These are phyloP conservation scores for Picochlorum sp. DNA, from an alignment of 139 green algal genomes.

Conservation along the genomic window DNA sequence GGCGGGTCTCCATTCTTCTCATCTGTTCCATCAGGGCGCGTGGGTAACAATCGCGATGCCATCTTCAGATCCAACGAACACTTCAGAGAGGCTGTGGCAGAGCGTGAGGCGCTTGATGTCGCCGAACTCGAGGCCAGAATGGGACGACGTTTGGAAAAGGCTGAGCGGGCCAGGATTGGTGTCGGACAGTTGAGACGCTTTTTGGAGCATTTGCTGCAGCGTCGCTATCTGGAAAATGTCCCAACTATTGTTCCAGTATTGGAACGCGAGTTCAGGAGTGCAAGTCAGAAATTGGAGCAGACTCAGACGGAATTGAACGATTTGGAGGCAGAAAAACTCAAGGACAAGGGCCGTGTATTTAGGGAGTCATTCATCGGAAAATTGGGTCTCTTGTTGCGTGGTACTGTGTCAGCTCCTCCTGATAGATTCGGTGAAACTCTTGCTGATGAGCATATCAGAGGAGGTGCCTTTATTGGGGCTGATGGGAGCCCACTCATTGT, in stretches of 20 bases:
- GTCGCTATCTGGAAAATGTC: slow-evolving; percentile 85
- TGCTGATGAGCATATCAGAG: slow-evolving; percentile 81
- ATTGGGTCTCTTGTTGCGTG: slow-evolving; percentile 68
- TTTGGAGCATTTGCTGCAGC: slow-evolving; percentile 85
- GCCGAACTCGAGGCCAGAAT: slow-evolving; percentile 60
- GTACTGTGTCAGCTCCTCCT: slow-evolving; percentile 65
- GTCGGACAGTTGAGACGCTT: slow-evolving; percentile 78
- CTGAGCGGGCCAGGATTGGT: slow-evolving; percentile 70
- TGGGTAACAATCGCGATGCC: slow-evolving; percentile 65
- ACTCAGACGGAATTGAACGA: slow-evolving; percentile 53
- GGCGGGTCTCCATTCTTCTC: slow-evolving; percentile 90
- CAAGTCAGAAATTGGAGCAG: slow-evolving; percentile 37
- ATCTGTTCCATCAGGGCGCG: slow-evolving; percentile 82
- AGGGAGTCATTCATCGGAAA: slow-evolving; percentile 75
- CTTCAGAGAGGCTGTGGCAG: slow-evolving; percentile 72
- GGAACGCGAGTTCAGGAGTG: slow-evolving; percentile 73
- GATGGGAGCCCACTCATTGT: slow-evolving; percentile 47
- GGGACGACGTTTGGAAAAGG: slow-evolving; percentile 40
- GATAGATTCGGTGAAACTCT: slow-evolving; percentile 92
- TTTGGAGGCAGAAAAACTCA: slow-evolving; percentile 57
- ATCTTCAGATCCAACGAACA: slow-evolving; percentile 83
- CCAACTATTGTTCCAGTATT: slow-evolving; percentile 84
- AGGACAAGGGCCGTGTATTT: slow-evolving; percentile 69
- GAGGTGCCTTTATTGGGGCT: slow-evolving; percentile 66
- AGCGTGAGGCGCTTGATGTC: slow-evolving; percentile 65